A percentile compares a stretch with the other conserved stretches of the same genome.
Conservation (phyloP, 1,139 yeast species). For the Sugiyamaella neomexicana region DNA sequence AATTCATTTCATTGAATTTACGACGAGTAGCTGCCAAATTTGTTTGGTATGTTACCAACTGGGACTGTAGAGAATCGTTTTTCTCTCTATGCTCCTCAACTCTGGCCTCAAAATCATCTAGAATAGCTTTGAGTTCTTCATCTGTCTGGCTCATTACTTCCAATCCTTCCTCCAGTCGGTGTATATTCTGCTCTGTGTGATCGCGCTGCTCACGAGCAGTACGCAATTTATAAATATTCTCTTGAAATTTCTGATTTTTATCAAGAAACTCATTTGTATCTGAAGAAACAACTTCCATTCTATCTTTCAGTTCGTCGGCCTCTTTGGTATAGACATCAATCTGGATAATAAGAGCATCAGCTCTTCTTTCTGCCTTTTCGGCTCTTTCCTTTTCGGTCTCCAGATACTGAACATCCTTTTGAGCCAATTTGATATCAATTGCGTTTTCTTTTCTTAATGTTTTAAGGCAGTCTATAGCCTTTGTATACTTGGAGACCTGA, state of each 20-base stretch:
- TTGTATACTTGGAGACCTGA: constrained; percentile 91
- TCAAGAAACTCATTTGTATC: constrained; percentile 67
- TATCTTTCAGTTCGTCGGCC: constrained; percentile 50
- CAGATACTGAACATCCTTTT: constrained; percentile 75
- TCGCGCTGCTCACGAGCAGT: constrained; percentile 45
- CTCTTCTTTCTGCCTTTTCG: constrained; percentile 51
- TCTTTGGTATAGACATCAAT: constrained; percentile 52
- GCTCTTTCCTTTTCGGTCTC: constrained; percentile 75
- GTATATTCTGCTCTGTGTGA: constrained; percentile 51
- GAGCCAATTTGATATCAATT: constrained; percentile 68
- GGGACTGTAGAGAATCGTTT: constrained; percentile 7
- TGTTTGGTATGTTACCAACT: not conserved
- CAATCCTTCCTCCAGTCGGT: constrained; percentile 50
- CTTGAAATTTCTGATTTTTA: constrained; percentile 80
- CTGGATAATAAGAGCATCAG: constrained; percentile 48
- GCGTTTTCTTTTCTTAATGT: constrained; percentile 73
- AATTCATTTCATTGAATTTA: constrained; percentile 43
- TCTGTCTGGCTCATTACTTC: constrained; percentile 51
- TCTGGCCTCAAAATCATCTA: constrained; percentile 55
- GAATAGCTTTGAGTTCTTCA: constrained; percentile 50
- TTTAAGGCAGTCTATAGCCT: constrained; percentile 81
- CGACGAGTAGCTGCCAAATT: constrained; percentile 2
- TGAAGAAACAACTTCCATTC: constrained; percentile 54
- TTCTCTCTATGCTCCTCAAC: constrained; percentile 44
- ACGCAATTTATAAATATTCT: constrained; percentile 63